A percentile compares a stretch with the other conserved stretches of the same genome.
These are phyloP conservation scores for Globisporangium paroecandrum DNA, from an alignment of 352 stramenopile species.

Conservation along the genomic window DNA sequence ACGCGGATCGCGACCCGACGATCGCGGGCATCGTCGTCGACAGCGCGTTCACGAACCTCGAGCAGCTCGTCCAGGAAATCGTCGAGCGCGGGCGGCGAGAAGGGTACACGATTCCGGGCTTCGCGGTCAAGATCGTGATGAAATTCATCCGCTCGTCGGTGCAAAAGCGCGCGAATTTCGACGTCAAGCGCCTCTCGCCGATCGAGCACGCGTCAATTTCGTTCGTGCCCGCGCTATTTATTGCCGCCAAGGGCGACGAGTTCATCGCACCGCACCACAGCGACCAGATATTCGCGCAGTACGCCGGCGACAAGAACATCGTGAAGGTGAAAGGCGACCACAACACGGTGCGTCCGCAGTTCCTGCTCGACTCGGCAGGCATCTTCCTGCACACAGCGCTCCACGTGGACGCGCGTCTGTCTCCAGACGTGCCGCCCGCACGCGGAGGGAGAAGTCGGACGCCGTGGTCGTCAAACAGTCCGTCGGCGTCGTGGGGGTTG, in stretches of 20 bases:
- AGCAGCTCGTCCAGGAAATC: constrained; percentile 95
- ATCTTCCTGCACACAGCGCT: constrained; percentile 96
- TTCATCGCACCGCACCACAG: constrained; percentile 92
- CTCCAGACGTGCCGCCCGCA: constrained; percentile 28
- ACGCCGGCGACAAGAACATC: constrained; percentile 98
- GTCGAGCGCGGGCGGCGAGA: constrained; percentile 94
- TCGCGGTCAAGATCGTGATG: constrained; percentile 91
- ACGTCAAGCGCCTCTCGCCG: constrained; percentile 73
- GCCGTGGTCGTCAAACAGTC: constrained; percentile 32
- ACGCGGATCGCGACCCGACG: constrained; percentile 94
- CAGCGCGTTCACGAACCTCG: constrained; percentile 95
- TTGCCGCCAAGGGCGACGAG: constrained; percentile 93
- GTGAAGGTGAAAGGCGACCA: constrained; percentile 98
- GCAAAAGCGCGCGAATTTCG: constrained; percentile 87
- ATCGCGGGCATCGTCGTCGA: constrained; percentile 98
- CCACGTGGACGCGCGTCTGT: constrained; percentile 54
- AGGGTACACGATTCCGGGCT: constrained; percentile 89
- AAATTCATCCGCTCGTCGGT: constrained; percentile 90
- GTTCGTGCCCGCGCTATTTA: constrained; percentile 97
- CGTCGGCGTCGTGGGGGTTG: constrained; percentile 36
- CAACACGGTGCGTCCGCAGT: constrained; percentile 94
- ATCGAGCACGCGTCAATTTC: constrained; percentile 90
- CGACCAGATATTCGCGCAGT: constrained; percentile 78
- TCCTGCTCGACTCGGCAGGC: constrained; percentile 93
- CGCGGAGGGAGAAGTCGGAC: constrained; percentile 28